phyloP scores from a whole-genome alignment of 352 stramenopile species.

The Pythium guiyangense region DNA sequence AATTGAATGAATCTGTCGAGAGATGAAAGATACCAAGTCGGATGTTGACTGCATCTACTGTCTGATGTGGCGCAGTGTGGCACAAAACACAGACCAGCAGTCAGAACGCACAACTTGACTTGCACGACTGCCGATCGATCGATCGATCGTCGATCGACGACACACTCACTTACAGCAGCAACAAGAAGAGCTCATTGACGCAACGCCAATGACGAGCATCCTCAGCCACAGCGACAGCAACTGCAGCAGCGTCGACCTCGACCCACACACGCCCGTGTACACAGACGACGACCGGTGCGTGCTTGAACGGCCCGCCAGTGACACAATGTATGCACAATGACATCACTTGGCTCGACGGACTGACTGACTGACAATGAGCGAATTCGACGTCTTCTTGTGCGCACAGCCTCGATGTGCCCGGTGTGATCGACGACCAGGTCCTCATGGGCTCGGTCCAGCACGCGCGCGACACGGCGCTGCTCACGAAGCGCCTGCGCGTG shows the following conservation, averaged over 20 bases:
- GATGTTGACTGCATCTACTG: too few species aligned
- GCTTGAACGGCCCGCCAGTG: too few species aligned
- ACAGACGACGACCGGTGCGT: slow-evolving; percentile 15
- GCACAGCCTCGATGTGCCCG: slow-evolving; percentile 53
- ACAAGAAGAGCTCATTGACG: too few species aligned
- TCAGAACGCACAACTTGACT: neutral
- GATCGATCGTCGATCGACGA: neutral
- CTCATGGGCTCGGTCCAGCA: slow-evolving; percentile 61
- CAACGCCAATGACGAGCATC: slow-evolving; percentile 7
- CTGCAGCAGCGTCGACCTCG: neutral
- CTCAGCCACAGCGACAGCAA: neutral
- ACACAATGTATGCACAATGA: neutral
- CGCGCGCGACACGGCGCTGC: slow-evolving; percentile 41
- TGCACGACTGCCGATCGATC: neutral
- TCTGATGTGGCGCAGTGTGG: neutral
- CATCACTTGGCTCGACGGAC: neutral
- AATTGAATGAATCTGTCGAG: too few species aligned
- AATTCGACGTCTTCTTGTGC: neutral
- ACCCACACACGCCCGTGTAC: slow-evolving; percentile 7
- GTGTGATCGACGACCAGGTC: slow-evolving; percentile 46
- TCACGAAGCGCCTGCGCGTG: slow-evolving; percentile 49
- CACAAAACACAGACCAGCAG: neutral
- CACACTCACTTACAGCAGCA: neutral
- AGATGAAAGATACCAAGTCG: too few species aligned
- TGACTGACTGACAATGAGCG: neutral